Percentiles rank a stretch among this genome's conserved stretches.
These are phyloP conservation scores for Cadophora gregata DNA, from an alignment of 2,329 filamentous ascomycete species.

Conservation along the genomic window DNA sequence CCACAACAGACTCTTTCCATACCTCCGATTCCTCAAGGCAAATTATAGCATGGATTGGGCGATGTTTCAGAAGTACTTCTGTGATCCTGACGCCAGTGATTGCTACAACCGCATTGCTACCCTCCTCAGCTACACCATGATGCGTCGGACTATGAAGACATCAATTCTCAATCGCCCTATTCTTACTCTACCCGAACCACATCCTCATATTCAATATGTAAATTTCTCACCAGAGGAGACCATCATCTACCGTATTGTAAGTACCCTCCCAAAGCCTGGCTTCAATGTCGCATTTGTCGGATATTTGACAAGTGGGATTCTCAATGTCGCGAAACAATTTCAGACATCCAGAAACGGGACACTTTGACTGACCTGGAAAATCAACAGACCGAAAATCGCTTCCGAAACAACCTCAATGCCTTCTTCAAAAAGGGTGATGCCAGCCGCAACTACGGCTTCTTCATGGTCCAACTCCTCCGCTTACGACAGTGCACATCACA, in stretches of 20 bases:
- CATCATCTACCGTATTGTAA: slow-evolving; percentile 59
- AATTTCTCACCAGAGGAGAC: slow-evolving; percentile 59
- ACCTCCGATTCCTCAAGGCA: slow-evolving; percentile 43
- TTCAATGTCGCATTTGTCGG: not conserved
- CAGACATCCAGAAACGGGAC: slow-evolving; percentile 9
- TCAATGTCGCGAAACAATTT: not conserved
- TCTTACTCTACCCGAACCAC: slow-evolving; percentile 57
- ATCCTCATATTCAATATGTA: slow-evolving; percentile 49
- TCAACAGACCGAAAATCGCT: slow-evolving; percentile 46
- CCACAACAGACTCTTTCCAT: slow-evolving; percentile 39
- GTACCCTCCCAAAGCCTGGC: slow-evolving; percentile 42
- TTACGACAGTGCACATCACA: slow-evolving; percentile 44
- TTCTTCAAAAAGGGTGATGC: slow-evolving; percentile 35
- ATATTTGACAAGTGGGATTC: not conserved
- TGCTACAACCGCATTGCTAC: slow-evolving; percentile 35
- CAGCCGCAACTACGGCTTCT: slow-evolving; percentile 34
- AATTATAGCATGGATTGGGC: slow-evolving; percentile 39
- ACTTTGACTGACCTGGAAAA: not conserved
- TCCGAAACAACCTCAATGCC: slow-evolving; percentile 39
- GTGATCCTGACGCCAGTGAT: slow-evolving; percentile 36
- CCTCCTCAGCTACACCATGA: slow-evolving; percentile 51
- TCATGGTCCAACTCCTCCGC: slow-evolving; percentile 44
- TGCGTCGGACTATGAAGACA: slow-evolving; percentile 60
- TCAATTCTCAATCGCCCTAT: slow-evolving; percentile 59
- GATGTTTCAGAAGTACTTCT: slow-evolving; percentile 42